Base-by-base conservation (phyloP, 2,329 filamentous ascomycete genomes). In the Mariannaea elegans region DNA sequence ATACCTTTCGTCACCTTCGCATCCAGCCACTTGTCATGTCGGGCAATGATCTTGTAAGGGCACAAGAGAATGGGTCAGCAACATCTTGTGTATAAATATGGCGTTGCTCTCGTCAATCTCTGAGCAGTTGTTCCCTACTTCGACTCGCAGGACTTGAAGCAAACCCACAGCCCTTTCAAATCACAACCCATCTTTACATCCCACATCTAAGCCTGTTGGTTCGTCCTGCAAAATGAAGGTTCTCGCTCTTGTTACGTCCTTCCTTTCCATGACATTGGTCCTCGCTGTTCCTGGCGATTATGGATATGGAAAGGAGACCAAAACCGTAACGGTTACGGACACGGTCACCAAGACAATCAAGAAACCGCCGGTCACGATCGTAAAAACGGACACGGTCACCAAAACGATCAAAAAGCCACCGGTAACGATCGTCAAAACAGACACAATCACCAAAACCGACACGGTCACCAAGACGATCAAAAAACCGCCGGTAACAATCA, bases 191-290 rank as follows among this genome's bases (percentile, higher is more conserved):
- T 44, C 21, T 44, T 42, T 24, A 24, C 21, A 24, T 44, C 41
- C 27, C 13, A 18, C 14, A 29, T 23, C 23, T 29, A 4, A 27
- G 23, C 42, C 24, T 19, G 42, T 27, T 23, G 13, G 32, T 10
- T 14, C 32, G 12, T 34, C 14, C 32, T 34, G 32, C 42, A 45
- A 45, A 45, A 45, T 45, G 42, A 45, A 45, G 42, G n/a, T 9
- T 23, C 24, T 45, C 24, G 10, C 24, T 18, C 2, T 45, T 12
- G 24, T 45, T 16, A 7, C 42, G n/a, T 29, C 42, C 24, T 45
- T 45, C 42, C 42, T 45, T 31, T 45, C 42, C 42, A 45, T 45
- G 23, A 29, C 42, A 10, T 14, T 45, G 42, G 42, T 45, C 16
- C 42, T 45, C n/a, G 42, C 42, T 13, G 14, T 27, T 31, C 42